Conservation (phyloP, 192 early-diverging fungal genomes). For the Coemansia furcata region DNA sequence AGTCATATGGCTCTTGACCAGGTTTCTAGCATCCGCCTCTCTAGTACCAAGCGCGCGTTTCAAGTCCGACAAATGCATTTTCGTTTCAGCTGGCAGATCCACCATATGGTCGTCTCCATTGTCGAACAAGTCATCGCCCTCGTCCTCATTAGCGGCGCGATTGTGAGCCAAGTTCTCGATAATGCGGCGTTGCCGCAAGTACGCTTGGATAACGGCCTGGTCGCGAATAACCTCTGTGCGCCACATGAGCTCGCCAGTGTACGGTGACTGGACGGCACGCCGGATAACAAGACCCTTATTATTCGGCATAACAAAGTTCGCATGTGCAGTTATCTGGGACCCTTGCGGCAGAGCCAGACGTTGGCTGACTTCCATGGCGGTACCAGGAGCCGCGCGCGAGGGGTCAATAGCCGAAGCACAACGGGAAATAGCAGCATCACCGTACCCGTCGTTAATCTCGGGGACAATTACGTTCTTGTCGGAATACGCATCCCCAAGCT, state of each 20-base stretch:
- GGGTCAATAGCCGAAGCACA: slow-evolving; percentile 20
- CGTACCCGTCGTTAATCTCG: slow-evolving; percentile 47
- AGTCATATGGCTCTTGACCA: too few species aligned
- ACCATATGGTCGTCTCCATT: not conserved
- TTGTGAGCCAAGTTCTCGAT: slow-evolving; percentile 62
- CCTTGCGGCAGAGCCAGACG: slow-evolving; percentile 15
- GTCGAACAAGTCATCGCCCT: slow-evolving; percentile 9
- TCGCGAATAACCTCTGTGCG: slow-evolving; percentile 81
- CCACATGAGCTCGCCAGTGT: slow-evolving; percentile 69
- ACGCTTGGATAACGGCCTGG: slow-evolving; percentile 82
- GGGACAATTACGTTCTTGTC: slow-evolving; percentile 49
- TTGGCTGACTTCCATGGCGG: slow-evolving; percentile 44
- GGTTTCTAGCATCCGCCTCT: too few species aligned
- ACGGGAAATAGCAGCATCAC: slow-evolving; percentile 28
- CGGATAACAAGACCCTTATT: slow-evolving; percentile 44
- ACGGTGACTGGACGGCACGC: slow-evolving; percentile 43
- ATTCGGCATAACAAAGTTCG: slow-evolving; percentile 44
- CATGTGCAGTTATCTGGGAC: slow-evolving; percentile 28
- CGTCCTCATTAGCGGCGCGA: slow-evolving; percentile 12
- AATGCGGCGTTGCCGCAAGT: slow-evolving; percentile 77
- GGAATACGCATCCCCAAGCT: slow-evolving; percentile 17
- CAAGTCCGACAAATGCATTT: too few species aligned
- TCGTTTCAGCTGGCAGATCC: not conserved
- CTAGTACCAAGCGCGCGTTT: too few species aligned
- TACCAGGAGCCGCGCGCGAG: slow-evolving; percentile 21